Evolutionary conservation across 179 eudicot species (phyloP), one percentile per base, ranked within the genome.

Genomic region (Pouteria campechiana): DNA sequence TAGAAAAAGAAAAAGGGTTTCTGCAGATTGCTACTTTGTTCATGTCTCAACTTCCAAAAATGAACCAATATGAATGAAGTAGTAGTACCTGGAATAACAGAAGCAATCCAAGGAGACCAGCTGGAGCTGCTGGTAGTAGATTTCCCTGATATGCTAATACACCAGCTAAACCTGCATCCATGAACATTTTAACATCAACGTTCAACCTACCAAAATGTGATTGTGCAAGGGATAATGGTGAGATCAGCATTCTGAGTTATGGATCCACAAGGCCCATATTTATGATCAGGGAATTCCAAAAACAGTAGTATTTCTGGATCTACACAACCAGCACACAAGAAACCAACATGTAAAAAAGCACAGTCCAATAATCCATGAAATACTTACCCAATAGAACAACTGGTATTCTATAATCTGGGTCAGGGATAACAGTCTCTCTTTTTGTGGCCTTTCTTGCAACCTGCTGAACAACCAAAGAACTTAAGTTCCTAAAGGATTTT

Each of bases 321-420:
- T 11, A 25, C 25, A 18, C 6, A 39, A 39, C 8, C 4, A 22
- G 25, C 22, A 4, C 16, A 12, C 4, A 42, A n/a, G 14, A 3
- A 42, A 27, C 27, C 2, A 34, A 30, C 19, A 22, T 4, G 13
- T 12, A 21, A 25, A 24, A 5, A 25, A 19, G 13, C 3, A 12
- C 12, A 5, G 13, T 3, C 4, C 3, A 16, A 4, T 37, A 44
- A 51, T 18, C 19, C 17, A 37, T 7, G 9, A 28, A 39, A 10
- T 24, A 64, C 81, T 18, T 40, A 90, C 98, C 92, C 10, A 86
- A 83, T 30, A 86, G 73, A 25, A 81, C 90, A 25, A 86, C 48
- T 11, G 98, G 98, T 41, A 90, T 86, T 32, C 94, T 69, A 53
- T 81, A 90, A 65, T 90, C 95, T 12, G 98, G 95, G 43, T 81